Percentiles rank a stretch among this genome's conserved stretches.
Evolutionary conservation across 208 protist species (phyloP).

Genomic region (Herpetomonas samuelpessoai): DNA sequence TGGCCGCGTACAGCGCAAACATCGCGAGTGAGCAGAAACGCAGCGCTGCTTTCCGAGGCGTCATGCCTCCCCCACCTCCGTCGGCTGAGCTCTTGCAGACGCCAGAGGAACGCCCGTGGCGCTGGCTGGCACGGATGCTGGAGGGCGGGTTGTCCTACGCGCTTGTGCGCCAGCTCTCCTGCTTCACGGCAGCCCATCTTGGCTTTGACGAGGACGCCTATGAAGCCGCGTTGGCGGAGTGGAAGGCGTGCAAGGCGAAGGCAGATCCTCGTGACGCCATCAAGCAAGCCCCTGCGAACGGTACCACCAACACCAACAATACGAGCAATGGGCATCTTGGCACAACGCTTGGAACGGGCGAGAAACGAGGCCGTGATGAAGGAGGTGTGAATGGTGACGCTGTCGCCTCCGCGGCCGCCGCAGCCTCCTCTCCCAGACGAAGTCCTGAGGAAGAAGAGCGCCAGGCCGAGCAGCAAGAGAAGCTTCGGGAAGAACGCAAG

Average conservation of each 20-base stretch:
- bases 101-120: neutral
- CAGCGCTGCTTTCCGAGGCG: neutral
- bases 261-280: neutral
- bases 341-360: neutral
- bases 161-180: conserved; percentile 31
- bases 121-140: neutral
- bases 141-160: conserved; percentile 13
- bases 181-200: conserved; percentile 57
- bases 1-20: conserved; percentile 10
- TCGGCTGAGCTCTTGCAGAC: neutral
- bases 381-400: neutral
- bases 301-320: neutral
- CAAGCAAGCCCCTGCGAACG: no score
- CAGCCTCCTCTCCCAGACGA: no score
- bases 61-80: neutral
- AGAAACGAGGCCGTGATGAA: neutral
- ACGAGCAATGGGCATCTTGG: neutral
- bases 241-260: conserved; percentile 20
- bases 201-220: conserved; percentile 50
- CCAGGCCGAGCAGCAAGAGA: neutral
- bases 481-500: neutral
- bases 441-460: conserved; percentile 3
- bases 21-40: neutral
- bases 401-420: neutral
- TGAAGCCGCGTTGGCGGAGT: conserved; percentile 24